Evolutionary conservation across 2,329 filamentous ascomycete genomes (phyloP), one percentile per base, ranked within the genome.

Genomic region (Aurifilum marmelostoma): DNA sequence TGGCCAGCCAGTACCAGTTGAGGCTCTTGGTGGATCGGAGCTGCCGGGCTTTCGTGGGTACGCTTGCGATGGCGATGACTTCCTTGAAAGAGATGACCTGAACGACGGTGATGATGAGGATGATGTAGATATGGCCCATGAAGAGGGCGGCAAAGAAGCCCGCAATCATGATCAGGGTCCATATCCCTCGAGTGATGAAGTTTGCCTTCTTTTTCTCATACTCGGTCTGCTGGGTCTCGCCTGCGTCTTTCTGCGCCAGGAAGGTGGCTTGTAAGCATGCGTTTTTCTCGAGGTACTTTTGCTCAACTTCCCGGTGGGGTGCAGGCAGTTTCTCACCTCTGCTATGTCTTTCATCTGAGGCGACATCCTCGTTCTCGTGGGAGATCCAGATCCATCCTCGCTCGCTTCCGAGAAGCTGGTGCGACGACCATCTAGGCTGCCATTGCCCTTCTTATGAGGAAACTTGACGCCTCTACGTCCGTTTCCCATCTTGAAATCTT

Each of bases 181-280:
- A 99, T 85, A 97, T 93, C 67, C 95, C 95, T 76, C 96, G 91
- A 52, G 94, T 97, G 77, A 97, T 92, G 84, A 99, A 98, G 79
- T 96, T 97, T 80, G 94, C 91, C 84, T 97, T 97, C 83, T 99
- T 99, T 88, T 98, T 98, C 79, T 98, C 94, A 80, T 97, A 97
- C 72, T 97, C 96, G 76, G 80, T 79, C 66, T 79, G 78, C 71
- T 81, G 78, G 71, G 83, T 80, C 60, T 82, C 79, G 68, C 78
- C 75, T 47, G 79, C 76, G 14, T 79, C 76, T 74, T 84, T 85
- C 83, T 87, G 67, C 29, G 52, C 24, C 6, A 16, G 14, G 4
- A 56, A 39, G 4, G 34, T n/a, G 29, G 34, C 29, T 62, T 8
- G 74, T 77, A 65, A 78, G 73, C 70, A 32, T 54, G 47, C 2